phyloP scores from a whole-genome alignment of 2,329 filamentous ascomycete species.

The Botryosphaeria agaves region DNA sequence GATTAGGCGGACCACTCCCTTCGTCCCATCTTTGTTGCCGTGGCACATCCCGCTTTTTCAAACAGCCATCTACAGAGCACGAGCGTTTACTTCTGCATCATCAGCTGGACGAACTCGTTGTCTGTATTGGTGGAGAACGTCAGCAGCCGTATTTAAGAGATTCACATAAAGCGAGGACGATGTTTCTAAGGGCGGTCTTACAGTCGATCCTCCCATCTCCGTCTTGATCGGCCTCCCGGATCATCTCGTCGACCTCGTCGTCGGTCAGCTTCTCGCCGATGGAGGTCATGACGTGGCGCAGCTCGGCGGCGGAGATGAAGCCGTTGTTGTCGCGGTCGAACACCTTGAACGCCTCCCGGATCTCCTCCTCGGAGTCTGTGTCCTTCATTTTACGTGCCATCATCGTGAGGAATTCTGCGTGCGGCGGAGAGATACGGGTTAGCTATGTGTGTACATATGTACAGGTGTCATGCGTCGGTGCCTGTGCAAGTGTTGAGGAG shows the following conservation, averaged over 20 bases:
- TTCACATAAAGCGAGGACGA: background rate
- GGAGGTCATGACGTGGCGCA: conserved; percentile 45
- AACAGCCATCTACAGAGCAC: too few relatives aligned
- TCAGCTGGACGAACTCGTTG: conserved; percentile 38
- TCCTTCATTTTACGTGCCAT: conserved; percentile 47
- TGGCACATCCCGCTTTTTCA: too few relatives aligned
- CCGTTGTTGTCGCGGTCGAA: conserved; percentile 50
- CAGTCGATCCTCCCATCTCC: conserved; percentile 48
- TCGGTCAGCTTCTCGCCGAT: conserved; percentile 48
- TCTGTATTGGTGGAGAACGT: conserved; percentile 22
- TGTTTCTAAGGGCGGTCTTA: conserved; percentile 15
- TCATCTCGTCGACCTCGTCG: conserved; percentile 48
- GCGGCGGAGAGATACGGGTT: background rate
- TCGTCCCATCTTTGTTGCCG: too few relatives aligned
- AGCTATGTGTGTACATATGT: too few relatives aligned
- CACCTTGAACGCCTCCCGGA: conserved; percentile 47
- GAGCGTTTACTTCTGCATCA: conserved; percentile 41
- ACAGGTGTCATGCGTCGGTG: too few relatives aligned
- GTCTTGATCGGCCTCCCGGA: conserved; percentile 46
- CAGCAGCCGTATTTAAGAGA: conserved; percentile 6
- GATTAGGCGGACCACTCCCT: too few relatives aligned
- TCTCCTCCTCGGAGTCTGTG: conserved; percentile 45
- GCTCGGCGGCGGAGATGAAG: conserved; percentile 45
- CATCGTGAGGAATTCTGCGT: conserved; percentile 45
- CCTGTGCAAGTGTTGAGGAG: too few relatives aligned